phyloP scores from a whole-genome alignment of 1,139 yeast species.

The Kodamaea suecica region DNA sequence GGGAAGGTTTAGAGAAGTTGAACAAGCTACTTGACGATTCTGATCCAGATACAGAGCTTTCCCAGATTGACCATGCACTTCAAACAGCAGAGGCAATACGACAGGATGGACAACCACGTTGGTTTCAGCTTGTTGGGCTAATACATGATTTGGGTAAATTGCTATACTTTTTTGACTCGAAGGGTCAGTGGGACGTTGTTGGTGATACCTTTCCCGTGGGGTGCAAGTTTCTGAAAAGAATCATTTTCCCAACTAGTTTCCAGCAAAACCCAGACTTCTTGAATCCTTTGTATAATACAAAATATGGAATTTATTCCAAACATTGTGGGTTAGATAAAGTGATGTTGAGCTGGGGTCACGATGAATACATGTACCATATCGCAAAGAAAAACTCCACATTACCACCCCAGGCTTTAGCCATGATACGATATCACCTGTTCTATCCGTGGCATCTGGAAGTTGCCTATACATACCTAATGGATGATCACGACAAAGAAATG shows the following conservation, averaged over 20 bases:
- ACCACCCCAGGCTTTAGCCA: conserved; percentile 67
- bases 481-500: conserved; percentile 60
- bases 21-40: conserved; percentile 66
- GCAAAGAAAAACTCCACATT: conserved; percentile 62
- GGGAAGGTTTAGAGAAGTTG: conserved; percentile 67
- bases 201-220: conserved; percentile 81
- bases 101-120: conserved; percentile 63
- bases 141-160: conserved; percentile 72
- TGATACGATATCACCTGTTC: conserved; percentile 73
- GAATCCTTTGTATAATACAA: conserved; percentile 64
- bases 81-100: conserved; percentile 78
- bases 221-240: conserved; percentile 58
- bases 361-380: conserved; percentile 72
- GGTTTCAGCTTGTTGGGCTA: conserved; percentile 74
- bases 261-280: conserved; percentile 56
- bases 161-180: conserved; percentile 64
- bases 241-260: conserved; percentile 61
- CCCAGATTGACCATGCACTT: conserved; percentile 72
- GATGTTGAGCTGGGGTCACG: conserved; percentile 79
- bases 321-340: conserved; percentile 69
- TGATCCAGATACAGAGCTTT: conserved; percentile 72
- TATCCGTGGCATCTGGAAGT: conserved; percentile 77
- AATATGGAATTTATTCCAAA: conserved; percentile 62
- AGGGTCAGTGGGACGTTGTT: conserved; percentile 82
- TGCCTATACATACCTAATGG: conserved; percentile 65